Percentiles rank a stretch among this genome's conserved stretches.
These are phyloP conservation scores for Ocimum tenuiflorum DNA, from an alignment of 257 asterid species.

Conservation along the genomic window DNA sequence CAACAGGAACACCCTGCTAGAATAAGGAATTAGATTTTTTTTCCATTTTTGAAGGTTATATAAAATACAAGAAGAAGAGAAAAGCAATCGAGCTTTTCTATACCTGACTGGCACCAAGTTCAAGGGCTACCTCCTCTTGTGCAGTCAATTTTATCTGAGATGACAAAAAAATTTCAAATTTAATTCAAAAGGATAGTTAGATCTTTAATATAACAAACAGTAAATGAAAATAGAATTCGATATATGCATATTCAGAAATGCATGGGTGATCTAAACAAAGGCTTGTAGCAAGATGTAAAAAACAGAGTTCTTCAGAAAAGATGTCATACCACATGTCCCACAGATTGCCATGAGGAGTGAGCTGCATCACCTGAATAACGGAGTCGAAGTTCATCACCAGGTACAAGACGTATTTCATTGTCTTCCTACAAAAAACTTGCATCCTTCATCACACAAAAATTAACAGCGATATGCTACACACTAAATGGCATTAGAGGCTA, in stretches of 20 bases:
- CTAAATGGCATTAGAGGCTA: conserved; percentile 20
- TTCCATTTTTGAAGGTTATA: neutral
- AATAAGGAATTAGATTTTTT: conserved; percentile 17
- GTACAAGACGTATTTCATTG: conserved; percentile 96
- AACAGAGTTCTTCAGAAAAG: conserved; percentile 11
- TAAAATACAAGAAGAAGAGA: neutral
- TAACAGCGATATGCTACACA: neutral
- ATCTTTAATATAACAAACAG: conserved; percentile 2
- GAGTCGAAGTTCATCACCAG: conserved; percentile 94
- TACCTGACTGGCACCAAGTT: conserved; percentile 96
- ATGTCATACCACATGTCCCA: conserved; percentile 90
- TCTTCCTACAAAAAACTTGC: conserved; percentile 68
- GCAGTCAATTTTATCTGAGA: conserved; percentile 85
- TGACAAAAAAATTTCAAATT: conserved; percentile 15
- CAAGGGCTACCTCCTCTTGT: conserved; percentile 99
- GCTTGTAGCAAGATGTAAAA: neutral
- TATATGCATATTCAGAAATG: neutral
- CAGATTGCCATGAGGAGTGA: conserved; percentile 95
- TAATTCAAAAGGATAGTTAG: neutral
- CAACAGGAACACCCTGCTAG: conserved; percentile 87
- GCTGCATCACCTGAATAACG: conserved; percentile 95
- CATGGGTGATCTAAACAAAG: neutral
- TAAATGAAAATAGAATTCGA: conserved; percentile 1
- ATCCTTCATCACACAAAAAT: conserved; percentile 1
- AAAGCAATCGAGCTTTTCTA: neutral